Evolutionary conservation across 78 protist species (phyloP).

Genomic region (Pigoraptor vietnamica): DNA sequence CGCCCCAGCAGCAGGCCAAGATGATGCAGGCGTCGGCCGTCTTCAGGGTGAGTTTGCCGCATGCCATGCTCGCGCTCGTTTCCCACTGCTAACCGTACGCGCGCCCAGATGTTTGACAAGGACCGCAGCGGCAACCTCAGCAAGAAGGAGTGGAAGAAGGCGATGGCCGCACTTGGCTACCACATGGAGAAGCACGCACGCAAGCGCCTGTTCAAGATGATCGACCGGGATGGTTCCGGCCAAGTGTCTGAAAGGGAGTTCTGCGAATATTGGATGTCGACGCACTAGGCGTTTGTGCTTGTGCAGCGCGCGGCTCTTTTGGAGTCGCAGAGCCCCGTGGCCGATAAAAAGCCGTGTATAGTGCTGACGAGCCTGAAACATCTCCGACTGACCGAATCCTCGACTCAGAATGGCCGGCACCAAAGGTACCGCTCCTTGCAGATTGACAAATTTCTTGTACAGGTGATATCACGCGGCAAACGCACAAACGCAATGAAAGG

Average conservation of each 20-base stretch:
- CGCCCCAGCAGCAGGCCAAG: background rate
- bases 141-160: background rate
- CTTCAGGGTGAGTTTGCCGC: background rate
- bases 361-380: too few relatives aligned
- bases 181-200: background rate
- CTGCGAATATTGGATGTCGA: background rate
- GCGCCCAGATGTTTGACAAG: background rate
- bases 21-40: background rate
- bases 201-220: background rate
- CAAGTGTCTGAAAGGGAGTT: background rate
- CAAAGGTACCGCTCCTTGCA: too few relatives aligned
- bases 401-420: too few relatives aligned
- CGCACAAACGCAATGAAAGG: too few relatives aligned
- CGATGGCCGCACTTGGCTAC: background rate
- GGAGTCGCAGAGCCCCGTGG: too few relatives aligned
- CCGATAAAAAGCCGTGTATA: too few relatives aligned
- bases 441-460: too few relatives aligned
- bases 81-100: too few relatives aligned
- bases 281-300: background rate
- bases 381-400: too few relatives aligned
- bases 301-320: background rate
- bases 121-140: background rate
- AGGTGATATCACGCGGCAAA: too few relatives aligned
- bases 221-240: background rate
- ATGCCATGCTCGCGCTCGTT: too few relatives aligned